A percentile compares a stretch with the other conserved stretches of the same genome.
These are phyloP conservation scores for Phoenix roebelenii DNA, from an alignment of 176 grass and related monocot species.

Conservation along the genomic window DNA sequence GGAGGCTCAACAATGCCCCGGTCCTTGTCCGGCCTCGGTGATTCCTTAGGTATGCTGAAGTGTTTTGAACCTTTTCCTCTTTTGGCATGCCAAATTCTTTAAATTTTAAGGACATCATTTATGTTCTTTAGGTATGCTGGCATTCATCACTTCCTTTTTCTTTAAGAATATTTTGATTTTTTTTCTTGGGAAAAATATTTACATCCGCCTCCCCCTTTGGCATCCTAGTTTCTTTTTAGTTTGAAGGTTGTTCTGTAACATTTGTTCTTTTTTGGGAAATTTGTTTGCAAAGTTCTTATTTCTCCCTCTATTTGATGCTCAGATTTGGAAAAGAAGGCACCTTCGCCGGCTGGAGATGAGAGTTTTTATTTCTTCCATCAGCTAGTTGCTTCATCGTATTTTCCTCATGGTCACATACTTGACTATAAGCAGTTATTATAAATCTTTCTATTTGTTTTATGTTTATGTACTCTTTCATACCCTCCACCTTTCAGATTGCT, in stretches of 20 bases:
- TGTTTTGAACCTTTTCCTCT: too few relatives aligned
- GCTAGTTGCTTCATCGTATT: too few relatives aligned
- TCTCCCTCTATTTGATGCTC: not conserved
- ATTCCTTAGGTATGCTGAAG: conserved; percentile 18
- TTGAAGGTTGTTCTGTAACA: not conserved
- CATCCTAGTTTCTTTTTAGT: not conserved
- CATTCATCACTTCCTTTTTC: not conserved
- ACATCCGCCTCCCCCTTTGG: not conserved
- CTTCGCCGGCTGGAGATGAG: conserved; percentile 9
- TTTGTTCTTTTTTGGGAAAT: not conserved
- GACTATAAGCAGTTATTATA: too few relatives aligned
- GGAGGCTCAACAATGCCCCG: not conserved
- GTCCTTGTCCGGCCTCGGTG: conserved; percentile 16
- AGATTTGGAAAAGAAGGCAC: conserved; percentile 14
- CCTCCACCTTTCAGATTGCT: too few relatives aligned
- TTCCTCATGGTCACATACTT: too few relatives aligned
- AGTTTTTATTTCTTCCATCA: too few relatives aligned
- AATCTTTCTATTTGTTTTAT: too few relatives aligned
- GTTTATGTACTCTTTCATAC: too few relatives aligned
- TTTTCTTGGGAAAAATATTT: not conserved
- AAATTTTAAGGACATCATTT: too few relatives aligned
- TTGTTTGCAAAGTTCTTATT: too few relatives aligned
- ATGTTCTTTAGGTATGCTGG: too few relatives aligned
- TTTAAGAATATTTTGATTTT: conserved; percentile 14
- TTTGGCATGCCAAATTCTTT: too few relatives aligned